Conservation (phyloP, 192 early-diverging fungal species). For the Geranomyces variabilis region DNA sequence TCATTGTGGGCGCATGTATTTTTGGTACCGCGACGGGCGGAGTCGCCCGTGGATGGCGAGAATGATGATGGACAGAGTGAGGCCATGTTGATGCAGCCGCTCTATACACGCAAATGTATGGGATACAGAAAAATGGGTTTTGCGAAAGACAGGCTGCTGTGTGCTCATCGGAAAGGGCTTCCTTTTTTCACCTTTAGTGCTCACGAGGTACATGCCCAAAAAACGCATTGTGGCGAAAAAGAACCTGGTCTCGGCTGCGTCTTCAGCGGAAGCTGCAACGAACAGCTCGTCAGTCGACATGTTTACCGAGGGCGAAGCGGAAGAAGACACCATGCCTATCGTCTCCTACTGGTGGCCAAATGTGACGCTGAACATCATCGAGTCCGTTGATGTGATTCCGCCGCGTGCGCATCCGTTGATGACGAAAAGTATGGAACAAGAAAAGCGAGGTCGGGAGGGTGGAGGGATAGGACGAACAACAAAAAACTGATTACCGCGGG, state of each 20-base stretch:
- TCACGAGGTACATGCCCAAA: slow-evolving; percentile 50
- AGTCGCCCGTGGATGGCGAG: slow-evolving; percentile 23
- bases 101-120: not conserved
- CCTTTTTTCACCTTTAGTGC: slow-evolving; percentile 9
- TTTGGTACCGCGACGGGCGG: slow-evolving; percentile 29
- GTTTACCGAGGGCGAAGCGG: not conserved
- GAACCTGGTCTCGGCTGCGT: too few relatives aligned
- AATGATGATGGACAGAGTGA: slow-evolving; percentile 23
- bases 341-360: slow-evolving; percentile 83
- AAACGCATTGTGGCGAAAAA: slow-evolving; percentile 46
- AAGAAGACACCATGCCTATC: slow-evolving; percentile 25
- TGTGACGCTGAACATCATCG: slow-evolving; percentile 67
- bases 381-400: slow-evolving; percentile 48
- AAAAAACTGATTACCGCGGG: not conserved
- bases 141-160: not conserved
- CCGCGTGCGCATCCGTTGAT: slow-evolving; percentile 57
- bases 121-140: not conserved
- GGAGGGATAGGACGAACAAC: too few relatives aligned
- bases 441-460: too few relatives aligned
- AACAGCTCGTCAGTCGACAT: not conserved
- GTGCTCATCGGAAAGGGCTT: slow-evolving; percentile 36
- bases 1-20: slow-evolving; percentile 55
- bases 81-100: slow-evolving; percentile 5
- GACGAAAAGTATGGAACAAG: not conserved
- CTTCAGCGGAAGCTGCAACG: slow-evolving; percentile 7